These are phyloP conservation scores for Spathaspora girioi DNA, from an alignment of 805 yeast species.

Conservation along the genomic window DNA sequence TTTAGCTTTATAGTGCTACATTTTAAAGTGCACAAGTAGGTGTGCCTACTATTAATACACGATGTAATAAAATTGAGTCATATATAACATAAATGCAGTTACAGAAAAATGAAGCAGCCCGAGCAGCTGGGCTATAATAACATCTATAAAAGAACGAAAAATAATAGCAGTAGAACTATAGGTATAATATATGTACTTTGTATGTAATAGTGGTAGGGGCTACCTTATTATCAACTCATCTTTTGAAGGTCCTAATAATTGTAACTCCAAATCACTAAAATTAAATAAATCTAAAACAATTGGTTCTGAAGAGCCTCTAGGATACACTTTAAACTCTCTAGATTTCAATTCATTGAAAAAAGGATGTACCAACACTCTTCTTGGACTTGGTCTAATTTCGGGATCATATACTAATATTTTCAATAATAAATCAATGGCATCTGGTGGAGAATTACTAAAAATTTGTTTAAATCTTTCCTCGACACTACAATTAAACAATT, in stretches of 20 bases:
- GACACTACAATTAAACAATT: conserved; percentile 55
- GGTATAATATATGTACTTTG: background rate
- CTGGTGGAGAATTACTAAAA: conserved; percentile 69
- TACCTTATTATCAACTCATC: conserved; percentile 21
- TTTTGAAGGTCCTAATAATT: conserved; percentile 40
- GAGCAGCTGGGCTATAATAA: background rate
- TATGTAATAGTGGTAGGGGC: background rate
- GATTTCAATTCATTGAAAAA: conserved; percentile 84
- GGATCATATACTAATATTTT: conserved; percentile 89
- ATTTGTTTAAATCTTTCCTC: conserved; percentile 47
- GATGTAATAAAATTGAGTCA: too few relatives aligned
- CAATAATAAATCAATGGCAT: conserved; percentile 81
- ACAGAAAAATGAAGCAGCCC: background rate
- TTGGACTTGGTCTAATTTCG: conserved; percentile 72
- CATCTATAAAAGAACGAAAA: background rate
- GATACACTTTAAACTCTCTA: conserved; percentile 46
- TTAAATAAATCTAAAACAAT: conserved; percentile 53
- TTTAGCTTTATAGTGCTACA: conserved; percentile 54
- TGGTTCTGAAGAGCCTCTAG: conserved; percentile 46
- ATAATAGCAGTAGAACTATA: background rate
- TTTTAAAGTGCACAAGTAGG: too few relatives aligned
- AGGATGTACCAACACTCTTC: conserved; percentile 79
- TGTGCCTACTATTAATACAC: too few relatives aligned
- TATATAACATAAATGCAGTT: background rate
- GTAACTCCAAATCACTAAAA: conserved; percentile 66